Base-by-base conservation (phyloP, 1,139 yeast species). In the Candida freyschussii region DNA sequence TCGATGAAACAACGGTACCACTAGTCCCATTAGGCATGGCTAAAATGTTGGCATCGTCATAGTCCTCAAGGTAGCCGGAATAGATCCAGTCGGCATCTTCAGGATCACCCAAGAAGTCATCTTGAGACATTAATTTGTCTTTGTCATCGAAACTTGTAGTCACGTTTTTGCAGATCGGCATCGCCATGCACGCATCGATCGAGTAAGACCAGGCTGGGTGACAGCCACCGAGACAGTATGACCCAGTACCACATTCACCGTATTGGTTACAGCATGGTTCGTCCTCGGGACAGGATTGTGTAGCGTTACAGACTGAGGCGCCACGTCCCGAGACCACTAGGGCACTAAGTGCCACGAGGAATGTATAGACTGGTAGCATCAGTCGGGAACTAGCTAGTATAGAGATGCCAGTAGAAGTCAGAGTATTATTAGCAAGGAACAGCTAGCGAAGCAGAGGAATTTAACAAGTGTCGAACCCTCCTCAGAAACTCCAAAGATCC, bases 191-290 rank as follows among this genome's bases (percentile, higher is more conserved):
- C 1, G 81, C 67, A 8, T 65, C 55, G 39, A 64, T 50, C 44
- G 29, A 27, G 55, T 50, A 74, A 0, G 81, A 75, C 45, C 43
- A 70, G 32, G 66, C 57, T 28, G 76, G 67, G 53, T 75, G 75
- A 60, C 83, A 76, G 28, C 94, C 91, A 30, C 86, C 89, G 31
- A 86, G 65, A 64, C 96, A 86, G 55, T 70, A 65, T 4, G 78
- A 64, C 2, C 96, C 96, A 12, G 79, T 69, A 35, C 95, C 95
- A 67, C 96, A 86, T n/a, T 62, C 65, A 22, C 95, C 94, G 49
- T 75, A 82, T 46, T 78, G 85, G 14, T 87, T 78, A 56, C 96
- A 86, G 55, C 95, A 86, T 28, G 95, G 95, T 34, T 60, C 48
- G 26, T 66, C 69, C 45, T 74, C 71, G 0, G 95, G 95, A 60